A percentile compares a stretch with the other conserved stretches of the same genome.
Evolutionary conservation across 306 rosid species (phyloP).

Genomic region (Quercus bicolor): DNA sequence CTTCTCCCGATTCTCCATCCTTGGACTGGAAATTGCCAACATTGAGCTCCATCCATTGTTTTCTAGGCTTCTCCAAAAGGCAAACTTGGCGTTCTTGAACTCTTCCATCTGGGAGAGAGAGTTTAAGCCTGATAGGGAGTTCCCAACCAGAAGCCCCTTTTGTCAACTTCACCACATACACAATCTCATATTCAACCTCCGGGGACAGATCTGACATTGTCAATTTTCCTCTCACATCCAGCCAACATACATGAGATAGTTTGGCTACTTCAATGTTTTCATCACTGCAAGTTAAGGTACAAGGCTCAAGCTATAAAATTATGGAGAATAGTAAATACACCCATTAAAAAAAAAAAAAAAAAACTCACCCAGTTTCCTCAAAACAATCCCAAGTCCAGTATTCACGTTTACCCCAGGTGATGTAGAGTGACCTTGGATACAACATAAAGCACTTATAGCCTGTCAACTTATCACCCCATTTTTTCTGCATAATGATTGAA

Average conservation of each 20-base stretch:
- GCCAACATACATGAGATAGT: background rate
- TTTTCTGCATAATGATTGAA: slow-evolving; percentile 5
- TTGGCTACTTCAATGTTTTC: slow-evolving; percentile 20
- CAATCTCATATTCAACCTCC: slow-evolving; percentile 11
- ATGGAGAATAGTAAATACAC: too few species aligned
- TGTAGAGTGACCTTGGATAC: background rate
- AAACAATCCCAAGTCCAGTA: slow-evolving; percentile 16
- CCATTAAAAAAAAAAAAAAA: too few species aligned
- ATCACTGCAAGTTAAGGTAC: background rate
- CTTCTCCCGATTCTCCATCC: background rate
- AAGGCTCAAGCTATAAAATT: too few species aligned
- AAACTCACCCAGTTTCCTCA: slow-evolving; percentile 4
- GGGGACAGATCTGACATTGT: slow-evolving; percentile 17
- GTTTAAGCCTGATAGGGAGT: background rate
- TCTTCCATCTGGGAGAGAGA: background rate
- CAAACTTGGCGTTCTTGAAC: background rate
- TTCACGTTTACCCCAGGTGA: background rate
- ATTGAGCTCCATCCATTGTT: slow-evolving; percentile 3
- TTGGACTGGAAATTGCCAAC: background rate
- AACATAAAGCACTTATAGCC: background rate
- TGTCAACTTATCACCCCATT: slow-evolving; percentile 9
- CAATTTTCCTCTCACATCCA: slow-evolving; percentile 12
- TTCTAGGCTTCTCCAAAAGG: slow-evolving; percentile 1
- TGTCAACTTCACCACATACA: slow-evolving; percentile 9
- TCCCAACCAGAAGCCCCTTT: slow-evolving; percentile 25